Evolutionary conservation across 805 yeast genomes (phyloP).

Genomic region (Pichia kluyveri): DNA sequence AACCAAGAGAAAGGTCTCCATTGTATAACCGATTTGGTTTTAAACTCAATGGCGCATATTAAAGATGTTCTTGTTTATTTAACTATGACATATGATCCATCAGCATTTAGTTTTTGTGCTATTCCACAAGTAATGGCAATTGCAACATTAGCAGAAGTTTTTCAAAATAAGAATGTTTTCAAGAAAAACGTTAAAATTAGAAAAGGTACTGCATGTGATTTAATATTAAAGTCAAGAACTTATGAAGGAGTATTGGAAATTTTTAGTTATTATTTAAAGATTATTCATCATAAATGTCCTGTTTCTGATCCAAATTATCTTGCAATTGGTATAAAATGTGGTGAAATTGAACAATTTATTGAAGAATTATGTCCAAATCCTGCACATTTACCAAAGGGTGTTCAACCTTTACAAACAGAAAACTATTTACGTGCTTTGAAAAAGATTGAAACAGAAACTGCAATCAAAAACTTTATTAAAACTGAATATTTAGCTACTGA

Average conservation of each 20-base stretch:
- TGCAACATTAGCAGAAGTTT: slow-evolving; percentile 82
- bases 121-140: slow-evolving; percentile 99
- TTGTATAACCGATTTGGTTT: slow-evolving; percentile 75
- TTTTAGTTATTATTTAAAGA: slow-evolving; percentile 64
- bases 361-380: slow-evolving; percentile 61
- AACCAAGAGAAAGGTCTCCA: slow-evolving; percentile 46
- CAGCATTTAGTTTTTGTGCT: slow-evolving; percentile 85
- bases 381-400: slow-evolving; percentile 47
- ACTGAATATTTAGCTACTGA: slow-evolving; percentile 14
- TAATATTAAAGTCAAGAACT: slow-evolving; percentile 67
- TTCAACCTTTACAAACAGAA: slow-evolving; percentile 36
- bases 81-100: slow-evolving; percentile 67
- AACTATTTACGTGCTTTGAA: slow-evolving; percentile 38
- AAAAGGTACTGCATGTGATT: slow-evolving; percentile 74
- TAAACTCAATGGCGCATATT: slow-evolving; percentile 71
- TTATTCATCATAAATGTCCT: slow-evolving; percentile 68
- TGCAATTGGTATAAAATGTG: slow-evolving; percentile 75
- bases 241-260: slow-evolving; percentile 68
- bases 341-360: slow-evolving; percentile 80
- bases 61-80: slow-evolving; percentile 69
- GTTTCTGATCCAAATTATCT: slow-evolving; percentile 83
- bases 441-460: slow-evolving; percentile 30
- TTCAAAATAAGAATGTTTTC: slow-evolving; percentile 69
- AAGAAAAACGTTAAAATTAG: slow-evolving; percentile 74
- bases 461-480: slow-evolving; percentile 10